These are phyloP conservation scores for Euphorbia pulcherrima DNA, from an alignment of 345 rosid genomes.

Conservation along the genomic window DNA sequence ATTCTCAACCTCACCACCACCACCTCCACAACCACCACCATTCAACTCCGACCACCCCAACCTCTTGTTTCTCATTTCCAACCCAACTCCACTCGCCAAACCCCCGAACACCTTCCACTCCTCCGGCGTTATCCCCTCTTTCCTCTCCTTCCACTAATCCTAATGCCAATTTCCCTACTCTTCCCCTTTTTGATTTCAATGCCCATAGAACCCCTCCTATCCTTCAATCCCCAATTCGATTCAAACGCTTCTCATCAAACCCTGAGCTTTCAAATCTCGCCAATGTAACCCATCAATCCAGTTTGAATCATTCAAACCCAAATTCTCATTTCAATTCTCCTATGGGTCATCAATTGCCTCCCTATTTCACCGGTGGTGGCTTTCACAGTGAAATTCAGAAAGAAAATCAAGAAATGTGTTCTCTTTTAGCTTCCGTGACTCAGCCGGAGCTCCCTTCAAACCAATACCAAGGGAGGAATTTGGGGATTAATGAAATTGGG, in stretches of 20 bases:
- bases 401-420: conserved; percentile 23
- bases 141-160: conserved; percentile 32
- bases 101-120: not conserved
- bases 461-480: conserved; percentile 42
- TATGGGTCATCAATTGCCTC: conserved; percentile 9
- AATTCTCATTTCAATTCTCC: conserved; percentile 15
- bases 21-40: conserved; percentile 17
- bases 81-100: conserved; percentile 11
- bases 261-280: not conserved
- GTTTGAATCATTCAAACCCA: not conserved
- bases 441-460: conserved; percentile 73
- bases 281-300: not conserved
- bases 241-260: conserved; percentile 29
- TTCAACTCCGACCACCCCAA: conserved; percentile 29
- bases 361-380: conserved; percentile 4
- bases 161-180: conserved; percentile 32
- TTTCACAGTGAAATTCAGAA: conserved; percentile 19
- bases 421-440: conserved; percentile 27
- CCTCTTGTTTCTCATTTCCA: conserved; percentile 43
- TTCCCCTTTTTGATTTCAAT: conserved; percentile 48
- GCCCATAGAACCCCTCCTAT: conserved; percentile 42
- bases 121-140: conserved; percentile 6
- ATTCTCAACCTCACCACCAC: conserved; percentile 6
- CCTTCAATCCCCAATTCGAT: conserved; percentile 40
- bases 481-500: conserved; percentile 14